Percentiles rank a stretch among this genome's conserved stretches.
Conservation (phyloP, 1,284 basidiomycete genomes). For the Gastroboletus turbinatus region DNA sequence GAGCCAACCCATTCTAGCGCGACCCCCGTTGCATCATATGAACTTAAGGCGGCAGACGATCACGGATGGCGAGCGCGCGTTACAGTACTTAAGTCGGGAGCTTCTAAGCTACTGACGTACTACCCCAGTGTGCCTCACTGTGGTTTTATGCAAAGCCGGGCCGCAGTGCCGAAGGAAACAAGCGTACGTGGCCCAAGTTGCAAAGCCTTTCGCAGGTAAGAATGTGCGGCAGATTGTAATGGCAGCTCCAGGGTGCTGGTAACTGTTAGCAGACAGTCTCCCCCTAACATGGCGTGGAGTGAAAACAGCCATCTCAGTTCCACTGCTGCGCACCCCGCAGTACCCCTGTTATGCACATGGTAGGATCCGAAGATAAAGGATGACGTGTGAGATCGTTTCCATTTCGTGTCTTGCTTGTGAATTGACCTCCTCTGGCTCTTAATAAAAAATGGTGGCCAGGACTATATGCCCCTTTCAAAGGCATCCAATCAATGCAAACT, state of each 20-base stretch:
- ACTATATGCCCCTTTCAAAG: background rate
- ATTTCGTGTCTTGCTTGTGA: background rate
- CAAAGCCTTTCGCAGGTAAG: background rate
- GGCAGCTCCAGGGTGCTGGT: background rate
- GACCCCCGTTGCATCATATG: background rate
- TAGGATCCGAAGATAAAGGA: background rate
- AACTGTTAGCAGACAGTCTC: background rate
- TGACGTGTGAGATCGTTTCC: constrained; percentile 2
- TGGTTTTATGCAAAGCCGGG: background rate
- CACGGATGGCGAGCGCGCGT: background rate
- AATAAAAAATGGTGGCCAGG: background rate
- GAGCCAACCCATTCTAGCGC: background rate
- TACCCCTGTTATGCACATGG: constrained; percentile 1
- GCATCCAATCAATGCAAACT: background rate
- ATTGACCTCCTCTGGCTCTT: background rate
- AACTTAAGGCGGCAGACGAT: background rate
- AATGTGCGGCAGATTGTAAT: background rate
- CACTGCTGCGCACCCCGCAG: background rate
- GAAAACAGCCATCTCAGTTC: background rate
- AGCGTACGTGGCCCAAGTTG: background rate
- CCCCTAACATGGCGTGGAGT: background rate
- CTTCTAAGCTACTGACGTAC: background rate
- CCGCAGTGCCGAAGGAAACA: constrained; percentile 1
- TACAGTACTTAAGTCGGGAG: background rate
- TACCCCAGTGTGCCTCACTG: background rate